phyloP scores from a whole-genome alignment of 192 early-diverging fungal genomes.

The Entrophospora sp. region DNA sequence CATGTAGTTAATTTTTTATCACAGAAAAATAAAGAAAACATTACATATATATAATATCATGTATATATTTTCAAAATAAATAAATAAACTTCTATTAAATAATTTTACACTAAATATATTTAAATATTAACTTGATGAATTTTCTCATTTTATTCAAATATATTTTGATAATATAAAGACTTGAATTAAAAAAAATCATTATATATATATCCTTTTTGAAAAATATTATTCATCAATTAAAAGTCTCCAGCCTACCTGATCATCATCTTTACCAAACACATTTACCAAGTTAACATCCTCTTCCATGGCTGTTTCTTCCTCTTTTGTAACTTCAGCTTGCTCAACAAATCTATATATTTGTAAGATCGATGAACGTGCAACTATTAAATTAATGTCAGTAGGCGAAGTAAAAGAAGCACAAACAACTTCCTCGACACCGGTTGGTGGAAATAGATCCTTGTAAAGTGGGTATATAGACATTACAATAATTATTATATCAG shows the following conservation, averaged over 20 bases:
- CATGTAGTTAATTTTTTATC: no score
- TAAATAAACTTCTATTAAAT: no score
- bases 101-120: no score
- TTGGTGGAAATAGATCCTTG: slow-evolving; percentile 54
- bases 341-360: slow-evolving; percentile 63
- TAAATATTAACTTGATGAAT: no score
- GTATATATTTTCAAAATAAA: no score
- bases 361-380: slow-evolving; percentile 53
- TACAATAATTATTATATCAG: no score
- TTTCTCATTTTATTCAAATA: no score
- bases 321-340: slow-evolving; percentile 23
- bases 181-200: background rate
- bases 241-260: slow-evolving; percentile 22
- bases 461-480: slow-evolving; percentile 49
- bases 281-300: slow-evolving; percentile 17
- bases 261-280: slow-evolving; percentile 22
- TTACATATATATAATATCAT: no score
- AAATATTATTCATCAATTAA: no score
- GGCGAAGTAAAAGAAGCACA: slow-evolving; percentile 54
- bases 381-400: slow-evolving; percentile 51
- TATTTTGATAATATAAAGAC: no score
- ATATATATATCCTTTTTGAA: no score
- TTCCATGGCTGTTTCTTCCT: slow-evolving; percentile 22
- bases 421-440: slow-evolving; percentile 51
- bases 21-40: no score